Base-by-base conservation (phyloP, 768 basidiomycete species). In the Leccinum uliginosum region DNA sequence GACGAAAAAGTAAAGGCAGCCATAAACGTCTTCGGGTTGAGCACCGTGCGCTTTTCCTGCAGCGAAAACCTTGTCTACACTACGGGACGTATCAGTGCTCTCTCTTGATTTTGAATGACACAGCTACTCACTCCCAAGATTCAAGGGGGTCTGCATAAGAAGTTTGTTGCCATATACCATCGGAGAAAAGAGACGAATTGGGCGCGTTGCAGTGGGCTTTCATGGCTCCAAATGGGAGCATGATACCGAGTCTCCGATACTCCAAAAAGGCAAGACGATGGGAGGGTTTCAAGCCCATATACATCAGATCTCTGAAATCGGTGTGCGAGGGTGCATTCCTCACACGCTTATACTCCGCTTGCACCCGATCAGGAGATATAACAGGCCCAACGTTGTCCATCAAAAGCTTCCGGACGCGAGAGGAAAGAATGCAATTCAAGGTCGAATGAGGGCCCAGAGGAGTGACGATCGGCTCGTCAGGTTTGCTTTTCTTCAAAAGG, bases 1-100 rank as follows among this genome's bases (percentile, higher is more conserved):
- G 26, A 81, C 54, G 57, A 73, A 74, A 53, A 81, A 80, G 63
- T 79, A 79, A 27, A 81, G 75, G 51, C 78, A 81, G 5, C 81
- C 81, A 54, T 76, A 79, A 30, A 80, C 70, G 60, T 82, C 80
- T 51, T 76, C 79, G 0, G 65, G 56, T 6, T 65, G 68, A 8
- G 74, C 73, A 3, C 79, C 78, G 23, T 76, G 68, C 1, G 66
- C 71, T 35, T 55, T 59, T n/a, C 80, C 80, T 0, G 74, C 68
- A 15, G 63, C 56, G 40, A 75, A 65, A 21, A 81, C 73, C n/a
- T 71, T 60, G 24, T 76, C 65, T n/a, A 78, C 51, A 61, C 79
- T 80, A 55, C 32, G 52, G 51, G 74, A 24, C 10, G 4, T 32
- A 26, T 65, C 19, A 62, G 7, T 32, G 7, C 45, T 57, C 49